These are phyloP conservation scores for Poa pratensis DNA, from an alignment of 176 grass and related monocot genomes.

Conservation along the genomic window DNA sequence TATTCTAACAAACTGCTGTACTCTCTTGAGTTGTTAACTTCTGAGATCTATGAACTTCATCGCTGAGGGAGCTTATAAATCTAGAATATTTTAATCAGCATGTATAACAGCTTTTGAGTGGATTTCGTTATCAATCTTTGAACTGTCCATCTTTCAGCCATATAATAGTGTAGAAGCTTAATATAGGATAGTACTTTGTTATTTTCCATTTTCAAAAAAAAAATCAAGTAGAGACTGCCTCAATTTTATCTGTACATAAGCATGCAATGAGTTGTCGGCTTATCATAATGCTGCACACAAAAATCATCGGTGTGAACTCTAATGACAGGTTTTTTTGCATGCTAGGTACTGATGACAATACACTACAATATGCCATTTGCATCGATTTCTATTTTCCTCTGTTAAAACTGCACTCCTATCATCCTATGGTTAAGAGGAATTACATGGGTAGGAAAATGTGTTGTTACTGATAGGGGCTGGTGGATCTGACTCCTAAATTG, in stretches of 20 bases:
- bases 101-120: background rate
- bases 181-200: background rate
- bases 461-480: background rate
- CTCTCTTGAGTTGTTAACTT: background rate
- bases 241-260: background rate
- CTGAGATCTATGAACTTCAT: background rate
- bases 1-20: background rate
- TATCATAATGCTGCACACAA: background rate
- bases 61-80: background rate
- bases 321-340: background rate
- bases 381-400: background rate
- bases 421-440: background rate
- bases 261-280: background rate
- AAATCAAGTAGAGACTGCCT: conserved; percentile 4
- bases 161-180: background rate
- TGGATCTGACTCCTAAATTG: conserved; percentile 9
- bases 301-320: background rate
- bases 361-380: background rate
- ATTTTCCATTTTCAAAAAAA: conserved; percentile 19
- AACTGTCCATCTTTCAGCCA: background rate
- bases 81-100: background rate
- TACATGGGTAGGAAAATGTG: background rate
- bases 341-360: background rate
- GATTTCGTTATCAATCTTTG: background rate
- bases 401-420: background rate